Evolutionary conservation across 1,284 basidiomycete species (phyloP).

Genomic region (Anthracocystis walkeri): DNA sequence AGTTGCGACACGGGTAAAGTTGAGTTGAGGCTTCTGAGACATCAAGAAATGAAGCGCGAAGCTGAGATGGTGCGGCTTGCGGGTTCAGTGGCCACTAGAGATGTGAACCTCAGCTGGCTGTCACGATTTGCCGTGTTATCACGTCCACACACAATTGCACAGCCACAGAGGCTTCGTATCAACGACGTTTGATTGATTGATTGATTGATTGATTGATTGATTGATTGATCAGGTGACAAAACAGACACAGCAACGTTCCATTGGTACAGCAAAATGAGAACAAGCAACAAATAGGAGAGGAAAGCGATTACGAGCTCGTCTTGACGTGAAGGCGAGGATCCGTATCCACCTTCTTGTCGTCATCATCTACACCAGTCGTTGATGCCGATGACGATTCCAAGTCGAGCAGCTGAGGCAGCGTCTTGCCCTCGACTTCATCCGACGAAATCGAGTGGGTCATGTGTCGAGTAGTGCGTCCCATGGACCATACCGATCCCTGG

Average conservation of each 20-base stretch:
- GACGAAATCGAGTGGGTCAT: neutral
- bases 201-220: too few species aligned
- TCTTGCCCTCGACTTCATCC: neutral
- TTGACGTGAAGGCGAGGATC: neutral
- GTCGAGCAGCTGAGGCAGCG: constrained; percentile 4
- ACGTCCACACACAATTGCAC: too few species aligned
- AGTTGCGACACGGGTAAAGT: too few species aligned
- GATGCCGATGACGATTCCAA: constrained; percentile 10
- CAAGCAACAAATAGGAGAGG: neutral
- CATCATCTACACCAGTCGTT: constrained; percentile 1
- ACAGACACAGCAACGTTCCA: neutral
- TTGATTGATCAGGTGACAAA: neutral
- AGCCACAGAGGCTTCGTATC: too few species aligned
- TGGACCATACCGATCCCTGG: constrained; percentile 23
- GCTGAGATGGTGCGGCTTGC: too few species aligned
- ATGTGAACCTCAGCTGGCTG: too few species aligned
- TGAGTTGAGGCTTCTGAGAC: too few species aligned
- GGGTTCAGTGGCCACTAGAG: too few species aligned
- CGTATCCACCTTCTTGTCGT: constrained; percentile 14
- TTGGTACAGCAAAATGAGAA: neutral
- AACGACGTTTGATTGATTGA: too few species aligned
- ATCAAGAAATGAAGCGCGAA: too few species aligned
- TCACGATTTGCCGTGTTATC: too few species aligned
- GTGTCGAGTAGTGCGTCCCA: constrained; percentile 12
- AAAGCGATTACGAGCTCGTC: constrained; percentile 4